Percentiles rank a stretch among this genome's conserved stretches.
phyloP scores from a whole-genome alignment of 805 yeast species.

The Komagataella populi region DNA sequence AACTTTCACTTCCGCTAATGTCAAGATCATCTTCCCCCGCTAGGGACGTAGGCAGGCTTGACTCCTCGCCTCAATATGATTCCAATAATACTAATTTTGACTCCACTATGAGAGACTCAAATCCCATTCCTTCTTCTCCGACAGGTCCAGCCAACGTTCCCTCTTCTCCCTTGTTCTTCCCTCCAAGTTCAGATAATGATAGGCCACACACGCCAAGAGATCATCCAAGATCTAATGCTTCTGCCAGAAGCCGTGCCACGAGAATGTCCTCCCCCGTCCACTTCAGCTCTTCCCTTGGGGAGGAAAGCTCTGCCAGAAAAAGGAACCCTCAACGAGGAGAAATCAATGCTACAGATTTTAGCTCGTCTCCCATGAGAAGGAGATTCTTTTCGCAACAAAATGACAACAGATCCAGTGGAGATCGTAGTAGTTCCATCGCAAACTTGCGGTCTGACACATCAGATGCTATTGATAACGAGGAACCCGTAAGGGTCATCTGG shows the following conservation, averaged over 20 bases:
- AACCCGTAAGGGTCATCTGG: conserved; percentile 90
- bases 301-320: conserved; percentile 6
- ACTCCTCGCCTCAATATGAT: background rate
- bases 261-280: conserved; percentile 35
- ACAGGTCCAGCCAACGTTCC: background rate
- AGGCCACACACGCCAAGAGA: conserved; percentile 5
- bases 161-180: conserved; percentile 37
- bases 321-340: conserved; percentile 60
- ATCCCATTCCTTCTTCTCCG: background rate
- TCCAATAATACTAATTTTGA: background rate
- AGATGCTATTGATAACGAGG: conserved; percentile 29
- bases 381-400: conserved; percentile 31
- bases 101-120: background rate
- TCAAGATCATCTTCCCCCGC: background rate
- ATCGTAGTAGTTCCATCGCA: conserved; percentile 13
- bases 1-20: background rate
- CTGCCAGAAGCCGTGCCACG: conserved; percentile 7
- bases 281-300: conserved; percentile 24
- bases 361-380: conserved; percentile 58
- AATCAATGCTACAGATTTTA: conserved; percentile 50
- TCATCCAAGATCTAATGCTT: conserved; percentile 6
- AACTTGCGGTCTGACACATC: conserved; percentile 10
- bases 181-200: conserved; percentile 24
- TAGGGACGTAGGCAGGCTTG: background rate
- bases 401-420: conserved; percentile 9